Base-by-base conservation (phyloP, 768 basidiomycete genomes). In the Thelephora aurantiotincta region DNA sequence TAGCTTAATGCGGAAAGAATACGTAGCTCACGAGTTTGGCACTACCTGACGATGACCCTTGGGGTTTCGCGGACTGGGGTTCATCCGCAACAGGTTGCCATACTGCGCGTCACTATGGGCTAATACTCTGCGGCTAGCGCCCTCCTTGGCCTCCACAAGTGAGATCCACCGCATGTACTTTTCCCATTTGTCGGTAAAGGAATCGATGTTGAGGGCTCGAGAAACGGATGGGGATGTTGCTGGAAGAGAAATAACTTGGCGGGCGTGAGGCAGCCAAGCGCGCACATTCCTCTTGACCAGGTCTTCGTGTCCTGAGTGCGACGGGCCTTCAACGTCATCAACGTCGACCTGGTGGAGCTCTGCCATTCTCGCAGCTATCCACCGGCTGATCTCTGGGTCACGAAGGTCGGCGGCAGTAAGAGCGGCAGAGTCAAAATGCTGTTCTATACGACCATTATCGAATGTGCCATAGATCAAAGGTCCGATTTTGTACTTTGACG, bases 41-140 rank as follows among this genome's bases (percentile, higher is more conserved):
- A 30, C 9, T 54, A 89, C 87, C 70, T 85, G 78, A 48, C 79
- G 80, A 61, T 93, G 89, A 45, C 80, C 78, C 19, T 84, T 78
- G 20, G 68, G 58, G n/a, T 71, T 72, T 47, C 73, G 68, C 45
- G 72, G 69, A 33, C 69, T 62, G 41, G 68, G 68, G 44, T 73
- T 79, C 56, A 96, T 69, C 57, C 77, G 70, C 49, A 98, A 68
- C 18, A 98, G 64, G 64, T 99, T 99, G 43, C 93, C 94, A 59
- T 90, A 93, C 65, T 98, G 96, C 6, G 91, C 73, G 62, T 98
- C 96, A 60, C 97, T 99, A 66, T 99, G 94, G 50, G 84, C 75
- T 56, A 88, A 85, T 9, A 89, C 82, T 41, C 83, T 70, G 51
- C 68, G 69, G 52, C 82, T 81, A 36, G 74, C 71, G 45, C 77